These are phyloP conservation scores for Gnetum montanum DNA, from an alignment of 75 land plant species.

Conservation along the genomic window DNA sequence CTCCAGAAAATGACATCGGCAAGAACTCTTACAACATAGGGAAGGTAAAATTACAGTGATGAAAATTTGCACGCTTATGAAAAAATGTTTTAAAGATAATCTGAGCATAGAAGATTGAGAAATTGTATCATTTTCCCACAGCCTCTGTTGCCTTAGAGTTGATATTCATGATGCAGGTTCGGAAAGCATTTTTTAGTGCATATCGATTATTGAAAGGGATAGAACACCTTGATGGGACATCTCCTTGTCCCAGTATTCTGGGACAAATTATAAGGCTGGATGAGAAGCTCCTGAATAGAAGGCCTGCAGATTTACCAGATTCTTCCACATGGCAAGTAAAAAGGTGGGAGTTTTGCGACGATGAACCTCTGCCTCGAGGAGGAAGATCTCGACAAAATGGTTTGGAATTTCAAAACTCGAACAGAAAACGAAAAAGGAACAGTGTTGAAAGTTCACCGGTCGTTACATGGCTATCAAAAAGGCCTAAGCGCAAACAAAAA, in stretches of 20 bases:
- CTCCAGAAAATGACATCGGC: constrained; percentile 88
- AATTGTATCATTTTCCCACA: too few species aligned
- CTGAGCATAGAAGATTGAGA: too few species aligned
- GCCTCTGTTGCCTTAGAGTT: too few species aligned
- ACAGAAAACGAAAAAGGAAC: too few species aligned
- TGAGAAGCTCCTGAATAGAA: constrained; percentile 49
- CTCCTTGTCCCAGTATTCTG: constrained; percentile 46
- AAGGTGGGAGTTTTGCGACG: constrained; percentile 46
- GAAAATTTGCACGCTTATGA: too few species aligned
- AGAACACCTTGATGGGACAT: constrained; percentile 24
- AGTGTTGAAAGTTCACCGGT: too few species aligned
- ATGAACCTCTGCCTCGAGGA: constrained; percentile 55
- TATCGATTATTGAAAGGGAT: constrained; percentile 45
- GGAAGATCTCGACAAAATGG: too few species aligned
- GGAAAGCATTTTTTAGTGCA: constrained; percentile 82
- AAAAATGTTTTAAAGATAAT: too few species aligned
- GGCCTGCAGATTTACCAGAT: constrained; percentile 32
- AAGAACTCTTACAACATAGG: constrained; percentile 79
- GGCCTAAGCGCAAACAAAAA: too few species aligned
- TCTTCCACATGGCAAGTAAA: constrained; percentile 38
- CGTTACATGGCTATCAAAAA: too few species aligned
- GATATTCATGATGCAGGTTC: constrained; percentile 39
- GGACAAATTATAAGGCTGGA: constrained; percentile 82
- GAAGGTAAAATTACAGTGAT: too few species aligned
- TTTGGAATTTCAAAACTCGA: too few species aligned